Conservation (phyloP, 2,329 filamentous ascomycete genomes). For the Penicillium brasilianum region DNA sequence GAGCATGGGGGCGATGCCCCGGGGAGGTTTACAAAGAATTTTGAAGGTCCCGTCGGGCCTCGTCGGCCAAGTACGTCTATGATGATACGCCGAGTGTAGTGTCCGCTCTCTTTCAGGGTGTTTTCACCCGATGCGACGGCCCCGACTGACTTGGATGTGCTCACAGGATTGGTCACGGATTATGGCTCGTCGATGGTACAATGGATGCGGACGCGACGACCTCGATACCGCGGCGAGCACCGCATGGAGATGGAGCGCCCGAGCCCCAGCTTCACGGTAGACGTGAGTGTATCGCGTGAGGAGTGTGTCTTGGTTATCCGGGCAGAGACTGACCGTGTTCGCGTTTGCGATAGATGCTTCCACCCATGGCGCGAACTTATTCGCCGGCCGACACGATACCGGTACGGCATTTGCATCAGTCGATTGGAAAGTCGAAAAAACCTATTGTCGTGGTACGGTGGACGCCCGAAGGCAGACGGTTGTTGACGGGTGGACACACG, state of each 20-base stretch:
- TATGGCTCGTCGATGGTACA: slow-evolving; percentile 89
- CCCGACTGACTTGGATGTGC: slow-evolving; percentile 22
- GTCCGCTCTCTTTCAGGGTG: not conserved
- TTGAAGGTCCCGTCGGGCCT: slow-evolving; percentile 44
- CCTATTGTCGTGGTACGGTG: slow-evolving; percentile 96
- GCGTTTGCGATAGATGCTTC: slow-evolving; percentile 70
- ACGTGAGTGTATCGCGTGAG: slow-evolving; percentile 62
- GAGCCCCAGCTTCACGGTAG: slow-evolving; percentile 85
- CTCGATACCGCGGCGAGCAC: slow-evolving; percentile 73
- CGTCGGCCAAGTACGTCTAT: slow-evolving; percentile 47
- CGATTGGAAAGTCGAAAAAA: slow-evolving; percentile 96
- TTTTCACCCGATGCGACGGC: not conserved
- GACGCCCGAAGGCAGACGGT: slow-evolving; percentile 91
- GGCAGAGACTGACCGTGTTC: slow-evolving; percentile 18
- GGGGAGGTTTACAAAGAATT: slow-evolving; percentile 39
- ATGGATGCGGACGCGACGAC: slow-evolving; percentile 84
- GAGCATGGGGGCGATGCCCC: slow-evolving; percentile 43
- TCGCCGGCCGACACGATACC: slow-evolving; percentile 85
- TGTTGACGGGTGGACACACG: slow-evolving; percentile 92
- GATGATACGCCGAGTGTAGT: not conserved
- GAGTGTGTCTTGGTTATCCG: not conserved
- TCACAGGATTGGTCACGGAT: slow-evolving; percentile 82
- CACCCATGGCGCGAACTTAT: slow-evolving; percentile 75
- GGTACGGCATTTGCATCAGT: slow-evolving; percentile 96
- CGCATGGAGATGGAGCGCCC: slow-evolving; percentile 80